Conservation (phyloP, 2,329 filamentous ascomycete species). For the Ceratocystis ficicola region DNA sequence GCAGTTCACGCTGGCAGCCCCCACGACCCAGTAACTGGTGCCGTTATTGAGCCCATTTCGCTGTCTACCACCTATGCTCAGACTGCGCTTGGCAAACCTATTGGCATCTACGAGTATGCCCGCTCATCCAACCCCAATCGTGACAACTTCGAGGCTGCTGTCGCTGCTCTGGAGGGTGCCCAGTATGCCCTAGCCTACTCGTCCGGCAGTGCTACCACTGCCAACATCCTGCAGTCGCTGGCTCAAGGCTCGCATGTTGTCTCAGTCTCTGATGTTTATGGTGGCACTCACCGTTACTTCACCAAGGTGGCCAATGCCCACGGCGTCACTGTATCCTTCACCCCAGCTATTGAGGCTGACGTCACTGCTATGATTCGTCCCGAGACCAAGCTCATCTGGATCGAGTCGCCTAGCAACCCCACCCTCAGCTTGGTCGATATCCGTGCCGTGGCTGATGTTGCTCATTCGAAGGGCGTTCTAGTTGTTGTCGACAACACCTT, state of each 20-base stretch:
- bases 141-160: constrained; percentile 81
- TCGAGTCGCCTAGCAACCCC: constrained; percentile 89
- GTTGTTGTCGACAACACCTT: constrained; percentile 99
- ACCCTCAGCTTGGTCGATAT: constrained; percentile 91
- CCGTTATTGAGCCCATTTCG: constrained; percentile 92
- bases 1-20: constrained; percentile 89
- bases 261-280: constrained; percentile 94
- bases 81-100: constrained; percentile 69
- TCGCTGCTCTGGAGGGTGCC: constrained; percentile 86
- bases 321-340: constrained; percentile 88
- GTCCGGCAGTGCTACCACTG: constrained; percentile 87
- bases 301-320: constrained; percentile 93
- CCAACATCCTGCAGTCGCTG: constrained; percentile 83
- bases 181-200: constrained; percentile 88
- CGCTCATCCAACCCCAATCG: constrained; percentile 91
- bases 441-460: constrained; percentile 65
- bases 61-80: constrained; percentile 96
- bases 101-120: constrained; percentile 87
- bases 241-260: constrained; percentile 87
- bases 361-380: constrained; percentile 72
- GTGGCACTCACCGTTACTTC: constrained; percentile 96
- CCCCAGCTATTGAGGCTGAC: constrained; percentile 80
- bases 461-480: constrained; percentile 76
- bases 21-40: constrained; percentile 81
- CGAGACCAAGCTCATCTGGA: constrained; percentile 92